Evolutionary conservation across 306 rosid genomes (phyloP).

Genomic region (Prunus kanzakura): DNA sequence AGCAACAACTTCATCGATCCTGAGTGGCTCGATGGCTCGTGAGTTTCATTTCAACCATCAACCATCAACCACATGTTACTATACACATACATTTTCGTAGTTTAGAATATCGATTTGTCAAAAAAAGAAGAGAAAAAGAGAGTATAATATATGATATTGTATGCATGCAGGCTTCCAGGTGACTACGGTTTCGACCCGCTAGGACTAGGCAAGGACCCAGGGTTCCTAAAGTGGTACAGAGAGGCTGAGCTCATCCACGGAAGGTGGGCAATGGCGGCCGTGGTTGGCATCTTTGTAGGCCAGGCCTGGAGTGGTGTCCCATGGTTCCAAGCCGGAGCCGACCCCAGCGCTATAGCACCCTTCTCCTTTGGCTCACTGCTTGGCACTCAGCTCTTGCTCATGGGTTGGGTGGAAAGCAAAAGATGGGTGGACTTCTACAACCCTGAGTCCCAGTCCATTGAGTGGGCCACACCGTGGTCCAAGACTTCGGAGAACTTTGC

Average conservation of each 20-base stretch:
- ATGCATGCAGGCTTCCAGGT: conserved; percentile 76
- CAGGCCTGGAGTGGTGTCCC: conserved; percentile 99
- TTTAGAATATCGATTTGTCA: too few relatives aligned
- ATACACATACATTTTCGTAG: not conserved
- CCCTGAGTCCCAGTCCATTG: conserved; percentile 92
- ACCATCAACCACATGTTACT: not conserved
- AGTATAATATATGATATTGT: not conserved
- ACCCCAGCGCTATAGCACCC: conserved; percentile 83
- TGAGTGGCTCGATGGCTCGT: conserved; percentile 99
- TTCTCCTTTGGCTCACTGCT: conserved; percentile 91
- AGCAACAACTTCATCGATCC: conserved; percentile 81
- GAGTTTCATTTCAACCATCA: conserved; percentile 29
- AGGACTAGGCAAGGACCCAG: conserved; percentile 91
- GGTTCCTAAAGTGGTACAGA: conserved; percentile 95
- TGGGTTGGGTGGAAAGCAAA: conserved; percentile 99
- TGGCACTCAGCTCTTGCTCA: conserved; percentile 85
- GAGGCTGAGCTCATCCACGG: conserved; percentile 99
- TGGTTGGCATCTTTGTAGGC: conserved; percentile 86
- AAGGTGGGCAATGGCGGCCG: conserved; percentile 98
- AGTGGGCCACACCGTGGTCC: conserved; percentile 99
- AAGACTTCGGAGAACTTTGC: conserved; percentile 81
- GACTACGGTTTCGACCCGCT: conserved; percentile 96
- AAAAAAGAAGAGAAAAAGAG: too few relatives aligned
- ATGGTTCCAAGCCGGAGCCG: conserved; percentile 97
- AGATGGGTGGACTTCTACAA: conserved; percentile 98